phyloP scores from a whole-genome alignment of 1,284 basidiomycete species.

The Leccinum subfulvum region DNA sequence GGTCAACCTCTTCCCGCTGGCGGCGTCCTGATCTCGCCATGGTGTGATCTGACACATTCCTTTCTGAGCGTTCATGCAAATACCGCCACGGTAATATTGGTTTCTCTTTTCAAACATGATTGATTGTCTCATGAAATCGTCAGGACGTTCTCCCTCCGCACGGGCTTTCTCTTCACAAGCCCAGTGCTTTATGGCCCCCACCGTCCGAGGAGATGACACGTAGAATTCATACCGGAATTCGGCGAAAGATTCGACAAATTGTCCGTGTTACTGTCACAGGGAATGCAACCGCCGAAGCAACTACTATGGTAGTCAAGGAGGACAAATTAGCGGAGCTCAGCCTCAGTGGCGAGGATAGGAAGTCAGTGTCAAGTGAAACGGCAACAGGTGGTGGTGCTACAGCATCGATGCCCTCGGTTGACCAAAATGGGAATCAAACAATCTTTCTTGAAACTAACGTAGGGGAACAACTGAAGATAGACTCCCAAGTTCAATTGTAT shows the following conservation, averaged over 20 bases:
- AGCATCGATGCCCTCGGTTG: constrained; percentile 40
- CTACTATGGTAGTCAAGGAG: constrained; percentile 4
- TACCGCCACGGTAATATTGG: constrained; percentile 66
- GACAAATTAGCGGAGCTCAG: constrained; percentile 25
- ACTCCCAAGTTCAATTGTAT: constrained; percentile 86
- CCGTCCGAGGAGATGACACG: constrained; percentile 73
- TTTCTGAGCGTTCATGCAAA: constrained; percentile 89
- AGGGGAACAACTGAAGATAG: constrained; percentile 56
- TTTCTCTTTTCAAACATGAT: background rate
- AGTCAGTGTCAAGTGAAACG: constrained; percentile 20
- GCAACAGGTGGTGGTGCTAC: constrained; percentile 49
- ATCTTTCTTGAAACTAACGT: constrained; percentile 41
- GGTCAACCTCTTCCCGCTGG: constrained; percentile 84
- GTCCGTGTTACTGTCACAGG: constrained; percentile 37
- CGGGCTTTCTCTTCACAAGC: constrained; percentile 76
- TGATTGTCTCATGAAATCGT: background rate
- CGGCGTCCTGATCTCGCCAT: constrained; percentile 82
- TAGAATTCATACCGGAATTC: constrained; percentile 61
- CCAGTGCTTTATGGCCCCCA: constrained; percentile 89
- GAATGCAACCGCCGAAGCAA: constrained; percentile 11
- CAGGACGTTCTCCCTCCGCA: constrained; percentile 70
- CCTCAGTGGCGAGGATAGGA: constrained; percentile 21
- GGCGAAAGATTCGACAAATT: constrained; percentile 60
- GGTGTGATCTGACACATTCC: constrained; percentile 93
- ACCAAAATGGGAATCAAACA: constrained; percentile 39